Evolutionary conservation across 257 asterid genomes (phyloP), one percentile per base, ranked within the genome.

Genomic region (Osmanthus fragrans): DNA sequence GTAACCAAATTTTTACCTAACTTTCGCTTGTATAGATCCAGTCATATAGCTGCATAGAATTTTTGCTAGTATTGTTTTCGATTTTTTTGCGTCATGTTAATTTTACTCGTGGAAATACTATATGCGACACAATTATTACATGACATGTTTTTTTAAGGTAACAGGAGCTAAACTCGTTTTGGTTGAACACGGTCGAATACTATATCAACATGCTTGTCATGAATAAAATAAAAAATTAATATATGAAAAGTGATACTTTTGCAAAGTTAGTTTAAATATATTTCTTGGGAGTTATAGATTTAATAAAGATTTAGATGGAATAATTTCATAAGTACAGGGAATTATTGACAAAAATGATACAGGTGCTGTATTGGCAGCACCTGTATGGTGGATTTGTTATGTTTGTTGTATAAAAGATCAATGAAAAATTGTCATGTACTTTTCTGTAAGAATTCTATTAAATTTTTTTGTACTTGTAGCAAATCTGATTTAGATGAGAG

Each of bases 1-100:
- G 98, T 91, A 85, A 81, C 34, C 69, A 9, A 25, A 2, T 63
- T 63, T 23, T 23, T 27, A 27, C 33, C 36, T 3, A 27, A 25
- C 7, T 63, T 25, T 23, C 27, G 18, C 18, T 11, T 63, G 15
- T 60, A 7, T 21, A 21, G 69, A 63, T 63, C 19, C 1, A 0
- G 1, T n/a, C 25, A n/a, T 58, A 58, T 58, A 13, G 66, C 29
- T 58, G 66, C 66, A 58, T 8, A 27, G 30, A n/a, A 21, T 21
- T 21, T 21, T 58, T 47, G 58, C 30, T 21, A n/a, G 15, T 1
- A 19, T 56, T 19, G 64, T 54, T 54, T n/a, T n/a, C 65, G 25
- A 56, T 56, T 56, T 19, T 19, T 7, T 54, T 27, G 27, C 1
- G 4, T 54, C 64, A 19, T 21, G 64, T 4, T 58, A 58, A 58